phyloP scores from a whole-genome alignment of 257 asterid species.

The Nyctanthes arbortristis region DNA sequence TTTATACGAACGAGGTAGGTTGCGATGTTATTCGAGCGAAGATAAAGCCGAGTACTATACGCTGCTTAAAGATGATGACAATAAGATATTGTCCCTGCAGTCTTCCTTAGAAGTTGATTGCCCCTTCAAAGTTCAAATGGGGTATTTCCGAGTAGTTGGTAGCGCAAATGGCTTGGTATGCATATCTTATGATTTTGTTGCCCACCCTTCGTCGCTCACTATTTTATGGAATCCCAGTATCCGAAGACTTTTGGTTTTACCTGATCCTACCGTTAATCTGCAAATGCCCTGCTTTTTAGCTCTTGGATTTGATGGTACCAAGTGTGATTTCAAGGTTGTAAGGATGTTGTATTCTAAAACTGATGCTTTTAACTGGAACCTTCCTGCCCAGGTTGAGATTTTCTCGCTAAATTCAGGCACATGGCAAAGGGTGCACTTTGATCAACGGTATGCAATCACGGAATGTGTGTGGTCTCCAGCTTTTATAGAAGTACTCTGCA shows the following conservation, averaged over 20 bases:
- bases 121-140: conserved; percentile 39
- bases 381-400: conserved; percentile 49
- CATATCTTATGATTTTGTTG: conserved; percentile 45
- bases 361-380: conserved; percentile 6
- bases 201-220: conserved; percentile 16
- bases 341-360: conserved; percentile 45
- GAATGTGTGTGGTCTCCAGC: conserved; percentile 40
- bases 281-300: conserved; percentile 27
- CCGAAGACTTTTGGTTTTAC: conserved; percentile 33
- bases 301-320: conserved; percentile 51
- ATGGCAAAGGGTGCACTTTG: conserved; percentile 41
- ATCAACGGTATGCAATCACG: conserved; percentile 26
- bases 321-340: conserved; percentile 50
- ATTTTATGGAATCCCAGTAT: conserved; percentile 60
- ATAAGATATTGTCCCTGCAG: conserved; percentile 11
- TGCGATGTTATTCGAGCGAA: too few species aligned
- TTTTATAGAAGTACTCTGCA: conserved; percentile 40
- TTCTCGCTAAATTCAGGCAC: conserved; percentile 32
- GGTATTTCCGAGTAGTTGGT: conserved; percentile 58
- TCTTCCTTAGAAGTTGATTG: conserved; percentile 28
- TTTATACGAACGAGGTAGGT: too few species aligned
- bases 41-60: conserved; percentile 37
- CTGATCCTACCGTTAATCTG: conserved; percentile 34
- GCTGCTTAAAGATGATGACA: conserved; percentile 21
- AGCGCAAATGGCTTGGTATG: conserved; percentile 57